phyloP scores from a whole-genome alignment of 2,329 filamentous ascomycete species.

The Ophiostoma piceae region DNA sequence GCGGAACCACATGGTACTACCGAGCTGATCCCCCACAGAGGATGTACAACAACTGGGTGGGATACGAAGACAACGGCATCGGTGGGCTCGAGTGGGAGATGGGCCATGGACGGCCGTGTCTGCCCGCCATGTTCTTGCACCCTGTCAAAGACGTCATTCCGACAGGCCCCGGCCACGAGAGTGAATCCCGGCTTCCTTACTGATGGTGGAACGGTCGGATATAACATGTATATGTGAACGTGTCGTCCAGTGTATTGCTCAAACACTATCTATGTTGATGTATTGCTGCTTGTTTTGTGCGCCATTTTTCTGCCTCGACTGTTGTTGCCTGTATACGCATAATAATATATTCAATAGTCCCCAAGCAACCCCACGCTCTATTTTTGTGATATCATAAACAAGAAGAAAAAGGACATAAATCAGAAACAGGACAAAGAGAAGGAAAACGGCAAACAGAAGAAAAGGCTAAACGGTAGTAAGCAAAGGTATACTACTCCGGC shows the following conservation, averaged over 20 bases:
- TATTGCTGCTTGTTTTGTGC: not conserved
- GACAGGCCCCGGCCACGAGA: slow-evolving; percentile 42
- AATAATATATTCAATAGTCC: not conserved
- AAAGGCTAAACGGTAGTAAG: not conserved
- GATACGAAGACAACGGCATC: slow-evolving; percentile 50
- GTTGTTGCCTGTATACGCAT: not conserved
- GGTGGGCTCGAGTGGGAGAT: slow-evolving; percentile 55
- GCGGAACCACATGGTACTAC: slow-evolving; percentile 59
- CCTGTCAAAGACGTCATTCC: slow-evolving; percentile 55
- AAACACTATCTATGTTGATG: not conserved
- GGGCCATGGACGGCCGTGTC: slow-evolving; percentile 50
- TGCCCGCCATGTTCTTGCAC: slow-evolving; percentile 56
- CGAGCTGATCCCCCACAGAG: slow-evolving; percentile 52
- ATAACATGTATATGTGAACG: not conserved
- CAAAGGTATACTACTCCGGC: not conserved
- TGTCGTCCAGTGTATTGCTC: not conserved
- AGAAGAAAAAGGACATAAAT: not conserved
- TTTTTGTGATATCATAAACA: not conserved
- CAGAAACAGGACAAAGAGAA: not conserved
- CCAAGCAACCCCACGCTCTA: not conserved
- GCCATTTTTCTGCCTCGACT: not conserved
- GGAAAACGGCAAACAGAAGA: not conserved
- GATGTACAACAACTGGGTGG: slow-evolving; percentile 60
- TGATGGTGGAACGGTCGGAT: not conserved
- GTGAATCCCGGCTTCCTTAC: slow-evolving; percentile 40